Evolutionary conservation across 2,329 filamentous ascomycete species (phyloP).

Genomic region (Trichoderma asperellum): DNA sequence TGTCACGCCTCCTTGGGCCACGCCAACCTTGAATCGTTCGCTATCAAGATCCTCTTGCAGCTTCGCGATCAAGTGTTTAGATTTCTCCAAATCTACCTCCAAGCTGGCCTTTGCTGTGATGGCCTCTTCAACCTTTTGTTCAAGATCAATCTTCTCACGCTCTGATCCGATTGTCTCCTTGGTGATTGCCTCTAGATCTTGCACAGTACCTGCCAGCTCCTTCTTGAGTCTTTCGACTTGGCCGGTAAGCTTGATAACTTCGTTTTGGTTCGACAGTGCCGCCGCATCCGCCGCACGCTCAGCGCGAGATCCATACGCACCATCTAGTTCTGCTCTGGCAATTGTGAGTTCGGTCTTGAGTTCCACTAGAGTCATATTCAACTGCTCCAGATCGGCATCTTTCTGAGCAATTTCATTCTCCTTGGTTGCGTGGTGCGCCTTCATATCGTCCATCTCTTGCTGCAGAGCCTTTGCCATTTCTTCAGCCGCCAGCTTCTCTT

Average conservation of each 20-base stretch:
- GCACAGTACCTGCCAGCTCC: constrained; percentile 55
- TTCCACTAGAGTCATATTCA: constrained; percentile 58
- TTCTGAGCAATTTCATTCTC: constrained; percentile 53
- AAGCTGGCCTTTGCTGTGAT: constrained; percentile 43
- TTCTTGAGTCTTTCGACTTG: constrained; percentile 56
- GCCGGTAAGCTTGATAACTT: constrained; percentile 50
- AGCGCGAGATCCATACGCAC: constrained; percentile 62
- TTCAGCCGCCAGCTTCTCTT: constrained; percentile 37
- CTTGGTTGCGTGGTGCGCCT: constrained; percentile 37
- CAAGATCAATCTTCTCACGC: constrained; percentile 52
- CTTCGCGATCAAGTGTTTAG: constrained; percentile 44
- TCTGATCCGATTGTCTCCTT: constrained; percentile 56
- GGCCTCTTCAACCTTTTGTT: constrained; percentile 44
- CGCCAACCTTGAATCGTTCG: constrained; percentile 52
- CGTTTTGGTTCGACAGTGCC: constrained; percentile 53
- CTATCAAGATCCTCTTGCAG: constrained; percentile 58
- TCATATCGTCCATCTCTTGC: constrained; percentile 33
- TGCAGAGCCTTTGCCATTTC: constrained; percentile 37
- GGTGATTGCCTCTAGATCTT: constrained; percentile 59
- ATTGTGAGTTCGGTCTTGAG: constrained; percentile 66
- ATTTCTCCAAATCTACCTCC: constrained; percentile 47
- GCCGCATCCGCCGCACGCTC: constrained; percentile 63
- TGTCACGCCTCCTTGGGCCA: constrained; percentile 40
- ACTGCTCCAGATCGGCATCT: constrained; percentile 55
- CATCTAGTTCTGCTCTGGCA: constrained; percentile 64